phyloP scores from a whole-genome alignment of 2,329 filamentous ascomycete species.

The Beauveria sp. region DNA sequence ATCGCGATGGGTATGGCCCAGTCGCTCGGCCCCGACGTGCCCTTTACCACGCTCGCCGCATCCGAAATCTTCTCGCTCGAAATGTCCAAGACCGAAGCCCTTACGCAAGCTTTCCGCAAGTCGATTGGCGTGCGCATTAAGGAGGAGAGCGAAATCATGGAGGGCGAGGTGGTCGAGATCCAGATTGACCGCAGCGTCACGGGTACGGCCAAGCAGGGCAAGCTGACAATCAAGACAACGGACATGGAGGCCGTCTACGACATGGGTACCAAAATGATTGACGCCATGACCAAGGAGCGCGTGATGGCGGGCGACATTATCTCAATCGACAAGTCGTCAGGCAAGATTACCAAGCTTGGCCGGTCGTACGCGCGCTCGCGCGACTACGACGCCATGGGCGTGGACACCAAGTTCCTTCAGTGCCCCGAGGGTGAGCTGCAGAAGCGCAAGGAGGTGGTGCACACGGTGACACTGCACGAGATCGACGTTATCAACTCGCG shows the following conservation, averaged over 20 bases:
- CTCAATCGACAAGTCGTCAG: slow-evolving; percentile 95
- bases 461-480: slow-evolving; percentile 94
- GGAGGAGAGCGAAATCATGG: slow-evolving; percentile 98
- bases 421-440: slow-evolving; percentile 97
- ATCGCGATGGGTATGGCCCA: slow-evolving; percentile 99
- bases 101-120: slow-evolving; percentile 98
- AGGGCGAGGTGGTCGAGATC: slow-evolving; percentile 97
- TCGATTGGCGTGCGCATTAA: slow-evolving; percentile 97
- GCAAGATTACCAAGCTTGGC: slow-evolving; percentile 95
- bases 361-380: slow-evolving; percentile 89
- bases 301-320: slow-evolving; percentile 98
- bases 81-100: slow-evolving; percentile 98
- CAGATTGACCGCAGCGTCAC: slow-evolving; percentile 97
- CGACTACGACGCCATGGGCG: slow-evolving; percentile 98
- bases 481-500: slow-evolving; percentile 99
- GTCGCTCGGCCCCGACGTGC: slow-evolving; percentile 86
- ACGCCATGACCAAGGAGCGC: slow-evolving; percentile 98
- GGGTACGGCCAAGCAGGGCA: slow-evolving; percentile 94
- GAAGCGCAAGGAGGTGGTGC: slow-evolving; percentile 92
- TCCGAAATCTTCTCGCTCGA: slow-evolving; percentile 98
- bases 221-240: slow-evolving; percentile 98
- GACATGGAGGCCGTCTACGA: slow-evolving; percentile 99
- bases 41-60: slow-evolving; percentile 90
- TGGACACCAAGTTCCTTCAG: slow-evolving; percentile 95
- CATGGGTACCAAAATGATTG: slow-evolving; percentile 99